Percentiles rank a stretch among this genome's conserved stretches.
phyloP scores from a whole-genome alignment of 2,329 filamentous ascomycete genomes.

The Cercospora citrullina region DNA sequence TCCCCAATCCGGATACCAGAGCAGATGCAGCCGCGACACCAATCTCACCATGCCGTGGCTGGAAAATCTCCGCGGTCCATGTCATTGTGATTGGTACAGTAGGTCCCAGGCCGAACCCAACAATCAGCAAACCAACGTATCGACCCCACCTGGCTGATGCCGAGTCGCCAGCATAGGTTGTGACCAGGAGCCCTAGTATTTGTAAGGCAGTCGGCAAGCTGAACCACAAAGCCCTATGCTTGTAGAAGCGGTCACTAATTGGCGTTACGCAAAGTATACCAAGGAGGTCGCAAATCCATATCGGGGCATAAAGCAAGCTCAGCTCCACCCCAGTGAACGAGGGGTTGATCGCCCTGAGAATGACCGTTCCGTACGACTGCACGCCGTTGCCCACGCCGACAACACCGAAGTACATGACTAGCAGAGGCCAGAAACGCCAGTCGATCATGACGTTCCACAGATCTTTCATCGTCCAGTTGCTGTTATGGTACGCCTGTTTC shows the following conservation, averaged over 20 bases:
- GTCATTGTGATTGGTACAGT: constrained; percentile 94
- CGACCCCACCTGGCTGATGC: constrained; percentile 69
- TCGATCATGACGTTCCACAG: constrained; percentile 71
- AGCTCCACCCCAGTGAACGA: constrained; percentile 70
- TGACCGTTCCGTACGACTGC: constrained; percentile 83
- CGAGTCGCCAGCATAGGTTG: constrained; percentile 68
- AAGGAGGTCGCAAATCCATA: constrained; percentile 82
- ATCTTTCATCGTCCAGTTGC: constrained; percentile 71
- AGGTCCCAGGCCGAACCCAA: constrained; percentile 86
- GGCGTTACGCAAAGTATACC: constrained; percentile 84
- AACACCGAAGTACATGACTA: constrained; percentile 92
- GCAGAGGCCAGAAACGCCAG: constrained; percentile 84
- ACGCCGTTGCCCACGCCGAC: constrained; percentile 90
- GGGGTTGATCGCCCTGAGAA: constrained; percentile 77
- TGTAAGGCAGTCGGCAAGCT: constrained; percentile 72
- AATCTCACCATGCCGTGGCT: constrained; percentile 83
- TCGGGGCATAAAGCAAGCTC: constrained; percentile 82
- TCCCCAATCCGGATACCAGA: constrained; percentile 82
- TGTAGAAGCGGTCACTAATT: constrained; percentile 82
- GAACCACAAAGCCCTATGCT: constrained; percentile 78
- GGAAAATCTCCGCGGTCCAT: constrained; percentile 89
- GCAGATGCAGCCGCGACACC: constrained; percentile 84
- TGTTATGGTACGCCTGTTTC: constrained; percentile 73
- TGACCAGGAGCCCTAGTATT: constrained; percentile 76
- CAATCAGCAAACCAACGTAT: constrained; percentile 84